phyloP scores from a whole-genome alignment of 1,284 basidiomycete species.

The Schizophyllum amplum region DNA sequence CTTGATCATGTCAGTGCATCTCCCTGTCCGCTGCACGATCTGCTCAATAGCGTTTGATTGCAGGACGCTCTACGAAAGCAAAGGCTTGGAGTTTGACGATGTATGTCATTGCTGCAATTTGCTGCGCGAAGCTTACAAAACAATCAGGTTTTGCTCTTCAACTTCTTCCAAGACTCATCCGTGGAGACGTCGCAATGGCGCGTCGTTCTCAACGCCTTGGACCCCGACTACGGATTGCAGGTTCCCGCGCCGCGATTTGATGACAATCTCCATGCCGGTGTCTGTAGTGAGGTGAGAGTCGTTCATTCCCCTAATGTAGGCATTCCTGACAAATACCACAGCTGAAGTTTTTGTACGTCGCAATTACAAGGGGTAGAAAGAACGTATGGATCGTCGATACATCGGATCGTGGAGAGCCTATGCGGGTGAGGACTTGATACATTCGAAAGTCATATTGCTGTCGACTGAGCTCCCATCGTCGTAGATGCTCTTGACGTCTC shows the following conservation, averaged over 20 bases:
- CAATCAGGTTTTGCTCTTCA: conserved; percentile 65
- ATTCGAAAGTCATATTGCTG: not conserved
- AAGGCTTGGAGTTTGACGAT: conserved; percentile 69
- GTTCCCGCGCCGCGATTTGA: conserved; percentile 42
- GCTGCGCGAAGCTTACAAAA: no score
- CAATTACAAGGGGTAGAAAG: conserved; percentile 59
- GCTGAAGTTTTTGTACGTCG: conserved; percentile 65
- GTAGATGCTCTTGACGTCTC: conserved; percentile 41
- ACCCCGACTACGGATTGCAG: conserved; percentile 13
- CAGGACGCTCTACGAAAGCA: conserved; percentile 68
- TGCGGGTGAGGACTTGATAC: conserved; percentile 39
- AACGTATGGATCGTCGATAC: conserved; percentile 62
- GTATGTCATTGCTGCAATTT: conserved; percentile 25
- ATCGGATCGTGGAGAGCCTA: conserved; percentile 46
- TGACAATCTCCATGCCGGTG: conserved; percentile 40
- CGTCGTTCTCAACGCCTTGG: conserved; percentile 41
- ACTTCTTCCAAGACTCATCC: conserved; percentile 62
- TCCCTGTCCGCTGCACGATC: conserved; percentile 2
- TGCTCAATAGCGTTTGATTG: not conserved
- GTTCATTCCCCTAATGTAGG: conserved; percentile 1
- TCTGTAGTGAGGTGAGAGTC: conserved; percentile 47
- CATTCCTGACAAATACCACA: conserved; percentile 18
- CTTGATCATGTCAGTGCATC: conserved; percentile 44
- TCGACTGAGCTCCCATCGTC: not conserved
- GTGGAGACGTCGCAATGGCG: conserved; percentile 48